Base-by-base conservation (phyloP, 2,329 filamentous ascomycete genomes). In the Trichophyton schoenleinii region DNA sequence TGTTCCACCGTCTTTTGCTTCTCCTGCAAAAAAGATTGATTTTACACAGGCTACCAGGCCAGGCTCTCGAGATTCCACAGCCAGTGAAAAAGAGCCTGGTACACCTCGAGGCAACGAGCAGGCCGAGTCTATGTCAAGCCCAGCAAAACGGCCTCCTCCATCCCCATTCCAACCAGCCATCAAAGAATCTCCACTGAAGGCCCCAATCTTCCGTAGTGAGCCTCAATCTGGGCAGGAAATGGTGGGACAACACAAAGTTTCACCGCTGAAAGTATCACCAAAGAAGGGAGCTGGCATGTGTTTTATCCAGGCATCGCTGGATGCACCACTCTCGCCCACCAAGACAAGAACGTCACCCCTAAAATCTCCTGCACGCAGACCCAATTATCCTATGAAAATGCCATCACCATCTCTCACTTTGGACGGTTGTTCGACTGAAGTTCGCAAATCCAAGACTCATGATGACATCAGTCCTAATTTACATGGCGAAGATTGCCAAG, bases 161-260 rank as follows among this genome's bases (percentile, higher is more conserved):
- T 78, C 77, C 8, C 75, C 78, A 8, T 74, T 73, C 67, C 74
- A 76, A 62, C 74, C 74, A 61, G 70, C 68, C 2, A 64, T 78
- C 57, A 74, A 72, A 63, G 71, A 75, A 52, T 75, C 75, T 1
- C 74, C 75, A 1, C 75, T 70, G 34, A 70, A 71, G 22, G 71
- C 67, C 18, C 67, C 68, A 3, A 63, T 73, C 3, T 63, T 70
- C 6, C 64, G 70, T 57, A 60, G 57, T 7, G 57, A 64, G 8
- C 66, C 68, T 3, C 63, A 66, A 15, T 57, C 63, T 15, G 38
- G 64, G 1, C 22, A 57, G 18, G 48, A 46, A 9, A 31, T 52
- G 5, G 3, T 41, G 22, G 41, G 22, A 48, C 38, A 48, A n/a
- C 18, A 20, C 7, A 60, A 62, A 44, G 66, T 71, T 42, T 75